Base-by-base conservation (phyloP, 2,329 filamentous ascomycete genomes). In the Passalora sequoiae region DNA sequence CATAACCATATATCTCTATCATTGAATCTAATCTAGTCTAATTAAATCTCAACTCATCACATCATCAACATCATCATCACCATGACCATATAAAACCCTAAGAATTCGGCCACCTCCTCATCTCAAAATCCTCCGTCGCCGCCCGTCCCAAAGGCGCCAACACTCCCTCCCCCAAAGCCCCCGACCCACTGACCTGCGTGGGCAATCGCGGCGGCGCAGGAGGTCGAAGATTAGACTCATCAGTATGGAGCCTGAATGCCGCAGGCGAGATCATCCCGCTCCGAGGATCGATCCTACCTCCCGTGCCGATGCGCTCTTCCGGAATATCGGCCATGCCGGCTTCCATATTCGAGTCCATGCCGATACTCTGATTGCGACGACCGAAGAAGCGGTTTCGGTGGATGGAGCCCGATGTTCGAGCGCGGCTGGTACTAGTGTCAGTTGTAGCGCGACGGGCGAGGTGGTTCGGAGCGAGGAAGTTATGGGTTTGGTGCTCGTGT, bases 301-400 rank as follows among this genome's bases (percentile, higher is more conserved):
- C 27, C 22, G 28, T 24, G 41, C 40, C 27, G 15, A 27, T 25
- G 16, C 40, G 40, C 33, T 57, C 46, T 40, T 69, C 65, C 6
- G 64, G 62, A 30, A 67, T 65, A 25, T 62, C 61, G 2, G 60
- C 60, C 57, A 67, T 60, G 5, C 64, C 64, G 17, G 46, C 54
- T 40, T 67, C 64, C 58, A 65, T 60, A 47, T 60, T 40, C 6
- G 43, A 50, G 25, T 64, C 60, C 21, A 60, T 59, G 9, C 44
- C 44, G 0, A 44, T 52, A n/a, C 49, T 51, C 8, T 57, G 44
- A 3, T 51, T 43, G 24, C 51, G 37, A n/a, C 77, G 72, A 25
- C 72, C 66, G 62, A 84, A 79, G 66, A 84, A 83, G 2, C 80
- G 72, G 50, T 81, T 81, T 5, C 75, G 72, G 44, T 79, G 76